A percentile compares a stretch with the other conserved stretches of the same genome.
phyloP scores from a whole-genome alignment of 192 early-diverging fungal genomes.

The Coemansia javaensis region DNA sequence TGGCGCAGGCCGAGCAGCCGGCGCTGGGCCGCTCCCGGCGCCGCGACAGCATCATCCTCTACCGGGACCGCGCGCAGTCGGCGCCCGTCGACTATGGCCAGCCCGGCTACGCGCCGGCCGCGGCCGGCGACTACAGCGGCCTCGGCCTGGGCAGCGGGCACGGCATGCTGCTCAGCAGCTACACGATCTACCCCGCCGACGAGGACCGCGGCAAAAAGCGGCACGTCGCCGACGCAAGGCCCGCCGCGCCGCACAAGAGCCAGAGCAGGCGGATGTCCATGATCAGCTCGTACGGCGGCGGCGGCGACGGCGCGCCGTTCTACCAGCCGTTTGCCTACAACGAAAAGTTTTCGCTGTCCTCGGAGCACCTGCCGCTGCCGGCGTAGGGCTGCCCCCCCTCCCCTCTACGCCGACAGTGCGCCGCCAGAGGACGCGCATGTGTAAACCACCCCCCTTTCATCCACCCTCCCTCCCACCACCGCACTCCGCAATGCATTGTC shows the following conservation, averaged over 20 bases:
- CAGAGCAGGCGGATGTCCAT: neutral
- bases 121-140: neutral
- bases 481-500: too few relatives aligned
- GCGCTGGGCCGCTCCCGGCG: neutral
- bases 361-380: slow-evolving; percentile 25
- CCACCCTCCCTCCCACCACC: too few relatives aligned
- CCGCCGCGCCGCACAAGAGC: too few relatives aligned
- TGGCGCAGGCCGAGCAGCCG: neutral
- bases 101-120: too few relatives aligned
- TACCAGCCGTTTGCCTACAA: slow-evolving; percentile 7
- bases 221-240: neutral
- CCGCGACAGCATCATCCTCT: neutral
- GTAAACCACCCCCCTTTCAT: too few relatives aligned
- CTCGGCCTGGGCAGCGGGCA: neutral
- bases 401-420: too few relatives aligned
- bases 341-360: slow-evolving; percentile 26
- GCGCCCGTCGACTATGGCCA: neutral
- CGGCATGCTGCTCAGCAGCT: slow-evolving; percentile 2
- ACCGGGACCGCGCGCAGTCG: neutral
- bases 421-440: too few relatives aligned
- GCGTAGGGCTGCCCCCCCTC: too few relatives aligned
- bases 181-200: slow-evolving; percentile 1
- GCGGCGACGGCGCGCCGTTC: neutral
- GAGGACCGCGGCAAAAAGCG: neutral
- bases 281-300: neutral